A percentile compares a stretch with the other conserved stretches of the same genome.
phyloP scores from a whole-genome alignment of 2,329 filamentous ascomycete species.

The Daldinia sp. region DNA sequence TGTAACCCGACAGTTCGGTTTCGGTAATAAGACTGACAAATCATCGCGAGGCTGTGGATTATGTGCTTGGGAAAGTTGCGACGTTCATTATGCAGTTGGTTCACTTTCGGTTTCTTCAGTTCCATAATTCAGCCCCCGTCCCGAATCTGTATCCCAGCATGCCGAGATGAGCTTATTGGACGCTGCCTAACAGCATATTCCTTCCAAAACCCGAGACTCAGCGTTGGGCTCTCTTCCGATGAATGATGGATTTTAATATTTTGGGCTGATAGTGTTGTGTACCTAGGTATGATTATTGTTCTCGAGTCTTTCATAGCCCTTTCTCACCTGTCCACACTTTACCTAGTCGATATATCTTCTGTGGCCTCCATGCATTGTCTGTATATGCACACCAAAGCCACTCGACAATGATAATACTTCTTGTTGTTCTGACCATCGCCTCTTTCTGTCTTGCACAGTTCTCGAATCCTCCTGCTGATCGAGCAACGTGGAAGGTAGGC shows the following conservation, averaged over 20 bases:
- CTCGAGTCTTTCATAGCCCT: background rate
- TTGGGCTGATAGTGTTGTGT: background rate
- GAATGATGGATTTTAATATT: background rate
- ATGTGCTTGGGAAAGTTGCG: background rate
- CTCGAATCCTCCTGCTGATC: background rate
- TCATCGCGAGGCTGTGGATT: background rate
- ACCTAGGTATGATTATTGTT: no score
- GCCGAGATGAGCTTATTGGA: conserved; percentile 3
- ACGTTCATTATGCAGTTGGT: background rate
- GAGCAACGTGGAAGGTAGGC: conserved; percentile 8
- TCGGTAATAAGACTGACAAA: background rate
- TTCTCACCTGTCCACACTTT: background rate
- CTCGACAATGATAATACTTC: conserved; percentile 4
- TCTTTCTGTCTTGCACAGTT: background rate
- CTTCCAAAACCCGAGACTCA: background rate
- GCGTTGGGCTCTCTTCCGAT: background rate
- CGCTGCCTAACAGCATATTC: background rate
- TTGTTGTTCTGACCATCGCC: background rate
- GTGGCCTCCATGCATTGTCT: background rate
- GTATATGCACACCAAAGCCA: background rate
- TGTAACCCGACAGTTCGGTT: background rate
- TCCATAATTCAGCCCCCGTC: background rate
- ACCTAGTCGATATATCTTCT: background rate
- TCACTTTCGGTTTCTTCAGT: background rate
- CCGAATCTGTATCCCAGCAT: background rate